phyloP scores from a whole-genome alignment of 164 flowering plant genomes.

The Tetracentron sinense region DNA sequence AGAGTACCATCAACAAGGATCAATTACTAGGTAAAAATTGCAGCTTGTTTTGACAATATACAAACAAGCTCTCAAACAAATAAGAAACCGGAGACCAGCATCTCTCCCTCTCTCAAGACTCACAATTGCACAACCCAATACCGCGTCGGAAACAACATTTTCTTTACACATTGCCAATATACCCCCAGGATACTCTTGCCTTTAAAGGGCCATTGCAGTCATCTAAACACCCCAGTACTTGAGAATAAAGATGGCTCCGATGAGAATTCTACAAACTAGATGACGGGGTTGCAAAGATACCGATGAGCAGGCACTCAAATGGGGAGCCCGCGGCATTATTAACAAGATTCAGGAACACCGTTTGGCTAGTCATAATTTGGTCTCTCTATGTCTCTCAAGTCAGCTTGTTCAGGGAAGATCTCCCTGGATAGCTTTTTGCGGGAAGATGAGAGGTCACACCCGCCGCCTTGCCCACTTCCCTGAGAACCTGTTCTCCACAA shows the following conservation, averaged over 20 bases:
- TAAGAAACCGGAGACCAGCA: slow-evolving; percentile 17
- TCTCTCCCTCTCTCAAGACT: slow-evolving; percentile 3
- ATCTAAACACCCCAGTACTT: not conserved
- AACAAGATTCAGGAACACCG: slow-evolving; percentile 38
- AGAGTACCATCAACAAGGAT: slow-evolving; percentile 11
- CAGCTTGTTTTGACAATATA: slow-evolving; percentile 25
- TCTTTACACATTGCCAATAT: not conserved
- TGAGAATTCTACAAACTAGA: not conserved
- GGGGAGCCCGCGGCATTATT: slow-evolving; percentile 40
- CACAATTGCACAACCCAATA: slow-evolving; percentile 3
- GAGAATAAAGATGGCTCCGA: not conserved
- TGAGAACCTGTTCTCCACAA: slow-evolving; percentile 58
- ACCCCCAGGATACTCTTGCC: not conserved
- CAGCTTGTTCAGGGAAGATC: slow-evolving; percentile 77
- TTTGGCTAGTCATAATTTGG: slow-evolving; percentile 24
- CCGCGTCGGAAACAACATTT: not conserved
- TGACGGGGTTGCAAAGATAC: not conserved
- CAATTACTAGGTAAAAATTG: slow-evolving; percentile 30
- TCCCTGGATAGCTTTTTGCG: slow-evolving; percentile 64
- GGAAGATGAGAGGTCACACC: slow-evolving; percentile 53
- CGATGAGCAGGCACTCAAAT: slow-evolving; percentile 31
- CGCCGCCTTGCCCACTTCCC: slow-evolving; percentile 42
- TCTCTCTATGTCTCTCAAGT: slow-evolving; percentile 41
- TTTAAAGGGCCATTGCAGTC: not conserved
- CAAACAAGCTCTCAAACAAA: slow-evolving; percentile 28